phyloP scores from a whole-genome alignment of 2,329 filamentous ascomycete genomes.

The Phoma herbarum region DNA sequence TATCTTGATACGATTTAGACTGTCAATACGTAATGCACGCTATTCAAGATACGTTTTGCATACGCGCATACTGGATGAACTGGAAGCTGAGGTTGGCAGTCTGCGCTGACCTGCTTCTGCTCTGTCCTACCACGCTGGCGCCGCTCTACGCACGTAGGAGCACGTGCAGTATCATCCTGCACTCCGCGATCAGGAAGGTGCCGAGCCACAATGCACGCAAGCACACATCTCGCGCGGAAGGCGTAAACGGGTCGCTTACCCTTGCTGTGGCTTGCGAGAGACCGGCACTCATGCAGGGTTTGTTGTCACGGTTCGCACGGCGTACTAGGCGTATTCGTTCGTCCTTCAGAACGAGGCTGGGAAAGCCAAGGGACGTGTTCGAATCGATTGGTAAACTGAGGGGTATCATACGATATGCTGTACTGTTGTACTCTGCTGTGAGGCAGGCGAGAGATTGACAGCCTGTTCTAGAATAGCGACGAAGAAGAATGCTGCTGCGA shows the following conservation, averaged over 20 bases:
- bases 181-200: neutral
- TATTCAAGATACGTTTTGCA: neutral
- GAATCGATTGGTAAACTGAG: slow-evolving; percentile 13
- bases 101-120: neutral
- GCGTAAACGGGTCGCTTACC: slow-evolving; percentile 5
- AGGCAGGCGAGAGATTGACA: slow-evolving; percentile 6
- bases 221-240: slow-evolving; percentile 1
- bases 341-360: neutral
- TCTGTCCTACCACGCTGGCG: neutral
- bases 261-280: slow-evolving; percentile 7
- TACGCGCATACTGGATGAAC: neutral
- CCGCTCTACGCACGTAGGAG: neutral
- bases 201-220: slow-evolving; percentile 6
- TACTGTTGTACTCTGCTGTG: neutral
- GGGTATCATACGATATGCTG: slow-evolving; percentile 20
- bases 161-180: slow-evolving; percentile 4
- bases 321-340: slow-evolving; percentile 1
- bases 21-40: neutral
- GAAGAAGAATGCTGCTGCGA: neutral
- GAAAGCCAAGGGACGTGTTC: neutral
- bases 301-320: slow-evolving; percentile 7
- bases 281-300: slow-evolving; percentile 3
- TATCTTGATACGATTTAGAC: neutral
- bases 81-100: neutral
- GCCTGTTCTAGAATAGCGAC: slow-evolving; percentile 2